Conservation (phyloP, 305 asterid species). For the Fraxinus ornus region DNA sequence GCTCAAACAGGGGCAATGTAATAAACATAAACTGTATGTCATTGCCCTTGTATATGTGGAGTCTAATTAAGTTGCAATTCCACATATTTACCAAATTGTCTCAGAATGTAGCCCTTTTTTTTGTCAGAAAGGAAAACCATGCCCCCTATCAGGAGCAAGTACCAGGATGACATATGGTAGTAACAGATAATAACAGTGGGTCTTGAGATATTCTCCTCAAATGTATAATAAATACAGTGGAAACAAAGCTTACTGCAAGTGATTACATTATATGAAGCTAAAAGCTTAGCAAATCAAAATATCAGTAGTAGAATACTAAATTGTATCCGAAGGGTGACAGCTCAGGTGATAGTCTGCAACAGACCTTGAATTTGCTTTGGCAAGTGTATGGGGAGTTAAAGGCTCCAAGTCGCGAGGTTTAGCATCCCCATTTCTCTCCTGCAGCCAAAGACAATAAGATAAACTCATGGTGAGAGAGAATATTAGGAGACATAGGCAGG, state of each 20-base stretch:
- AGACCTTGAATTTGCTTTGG: slow-evolving; percentile 79
- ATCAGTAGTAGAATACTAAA: neutral
- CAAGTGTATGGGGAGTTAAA: slow-evolving; percentile 65
- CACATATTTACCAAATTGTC: neutral
- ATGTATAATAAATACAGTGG: slow-evolving; percentile 6
- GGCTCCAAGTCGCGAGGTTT: slow-evolving; percentile 73
- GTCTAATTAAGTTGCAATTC: neutral
- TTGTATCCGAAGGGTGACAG: neutral
- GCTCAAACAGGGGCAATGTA: neutral
- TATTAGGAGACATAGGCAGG: neutral
- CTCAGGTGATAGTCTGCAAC: slow-evolving; percentile 13
- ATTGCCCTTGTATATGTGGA: neutral
- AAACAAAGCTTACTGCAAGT: neutral
- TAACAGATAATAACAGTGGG: neutral
- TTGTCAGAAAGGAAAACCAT: neutral
- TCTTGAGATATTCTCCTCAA: neutral
- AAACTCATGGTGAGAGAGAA: slow-evolving; percentile 6
- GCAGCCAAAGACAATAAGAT: slow-evolving; percentile 17
- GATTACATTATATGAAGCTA: neutral
- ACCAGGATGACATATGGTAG: neutral
- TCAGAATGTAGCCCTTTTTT: neutral
- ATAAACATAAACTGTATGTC: neutral
- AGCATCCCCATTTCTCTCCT: slow-evolving; percentile 86
- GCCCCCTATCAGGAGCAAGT: neutral
- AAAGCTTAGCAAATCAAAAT: slow-evolving; percentile 13